Base-by-base conservation (phyloP, 148 eudicot species). In the Chenopodium suecicum region DNA sequence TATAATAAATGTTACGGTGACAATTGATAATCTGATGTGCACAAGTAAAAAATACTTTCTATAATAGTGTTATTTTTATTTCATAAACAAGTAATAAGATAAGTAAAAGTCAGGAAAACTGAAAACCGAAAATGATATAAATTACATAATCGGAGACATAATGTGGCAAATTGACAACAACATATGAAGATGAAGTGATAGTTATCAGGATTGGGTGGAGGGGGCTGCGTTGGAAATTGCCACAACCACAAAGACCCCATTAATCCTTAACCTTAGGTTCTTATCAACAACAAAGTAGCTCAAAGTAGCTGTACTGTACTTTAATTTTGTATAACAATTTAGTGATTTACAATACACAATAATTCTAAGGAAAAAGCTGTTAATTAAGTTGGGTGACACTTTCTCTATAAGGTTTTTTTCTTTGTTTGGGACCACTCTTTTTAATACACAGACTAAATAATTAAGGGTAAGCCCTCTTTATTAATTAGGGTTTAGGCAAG, bases 391-490 rank as follows among this genome's bases (percentile, higher is more conserved):
- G 37, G 29, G 71, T 25, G 70, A 23, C 10, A 4, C 70, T 64
- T 70, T 64, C 37, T 22, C 70, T 56, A 58, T 76, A 34, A 56
- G 20, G 25, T 23, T 4, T 52, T 37, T 44, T 72, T 44, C 23
- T 37, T 77, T 82, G 47, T 37, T 77, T 82, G 47, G 85, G 85
- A 83, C 85, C 85, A 83, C 63, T 78, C 52, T 44, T 78, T 71
- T 72, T 12, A 37, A 16, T 47, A 23, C 71, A 64, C 31, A 50
- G 12, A 13, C 54, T 50, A 69, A 41, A 5, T 41, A 5, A 41
- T 41, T 41, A 41, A 41, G 44, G 44, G 44, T 41, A 41, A 69
- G 73, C n/a, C 47, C 47, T 69, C 46, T 16, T 31, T 13, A 41
- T 41, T 41, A 4, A 14, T 7, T 69, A 31, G 37, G 73, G 41